phyloP scores from a whole-genome alignment of 2,329 filamentous ascomycete genomes.

The Aspergillus clavatus region DNA sequence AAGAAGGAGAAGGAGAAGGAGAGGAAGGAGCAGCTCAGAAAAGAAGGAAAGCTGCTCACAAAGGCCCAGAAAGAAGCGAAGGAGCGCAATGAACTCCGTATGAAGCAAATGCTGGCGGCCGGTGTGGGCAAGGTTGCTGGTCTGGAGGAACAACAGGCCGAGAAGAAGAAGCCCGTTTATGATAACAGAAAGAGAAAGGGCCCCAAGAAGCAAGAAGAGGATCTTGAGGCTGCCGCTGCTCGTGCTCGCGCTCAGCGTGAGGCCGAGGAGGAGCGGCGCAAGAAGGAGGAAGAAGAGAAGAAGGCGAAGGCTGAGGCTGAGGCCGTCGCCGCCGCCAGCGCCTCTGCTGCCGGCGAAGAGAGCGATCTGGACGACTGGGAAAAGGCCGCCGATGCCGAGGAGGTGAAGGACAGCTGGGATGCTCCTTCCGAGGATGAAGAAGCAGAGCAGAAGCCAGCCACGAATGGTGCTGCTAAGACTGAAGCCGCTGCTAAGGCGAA shows the following conservation, averaged over 20 bases:
- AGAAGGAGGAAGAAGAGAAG: slow-evolving; percentile 68
- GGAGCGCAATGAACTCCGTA: slow-evolving; percentile 44
- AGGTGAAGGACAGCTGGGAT: slow-evolving; percentile 94
- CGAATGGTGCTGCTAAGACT: slow-evolving; percentile 25
- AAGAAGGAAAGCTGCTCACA: slow-evolving; percentile 47
- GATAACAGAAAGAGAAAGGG: slow-evolving; percentile 75
- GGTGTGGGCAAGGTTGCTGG: slow-evolving; percentile 44
- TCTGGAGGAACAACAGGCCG: slow-evolving; percentile 42
- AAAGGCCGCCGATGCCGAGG: slow-evolving; percentile 67
- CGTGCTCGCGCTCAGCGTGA: slow-evolving; percentile 43
- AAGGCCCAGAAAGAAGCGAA: slow-evolving; percentile 47
- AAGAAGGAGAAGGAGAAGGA: slow-evolving; percentile 49
- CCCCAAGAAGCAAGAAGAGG: slow-evolving; percentile 57
- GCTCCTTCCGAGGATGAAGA: slow-evolving; percentile 57
- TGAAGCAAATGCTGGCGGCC: slow-evolving; percentile 47
- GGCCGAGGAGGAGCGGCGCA: slow-evolving; percentile 52
- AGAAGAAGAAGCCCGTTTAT: slow-evolving; percentile 72
- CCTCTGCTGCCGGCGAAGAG: slow-evolving; percentile 49
- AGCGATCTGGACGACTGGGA: slow-evolving; percentile 75
- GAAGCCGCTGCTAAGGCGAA: slow-evolving; percentile 8
- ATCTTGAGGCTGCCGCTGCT: slow-evolving; percentile 47
- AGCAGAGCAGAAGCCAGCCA: slow-evolving; percentile 48
- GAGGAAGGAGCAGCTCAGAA: slow-evolving; percentile 47
- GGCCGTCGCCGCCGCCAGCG: slow-evolving; percentile 57
- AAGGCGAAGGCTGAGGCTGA: slow-evolving; percentile 75